phyloP scores from a whole-genome alignment of 495 filamentous ascomycete species.

The Talaromyces adpressus region DNA sequence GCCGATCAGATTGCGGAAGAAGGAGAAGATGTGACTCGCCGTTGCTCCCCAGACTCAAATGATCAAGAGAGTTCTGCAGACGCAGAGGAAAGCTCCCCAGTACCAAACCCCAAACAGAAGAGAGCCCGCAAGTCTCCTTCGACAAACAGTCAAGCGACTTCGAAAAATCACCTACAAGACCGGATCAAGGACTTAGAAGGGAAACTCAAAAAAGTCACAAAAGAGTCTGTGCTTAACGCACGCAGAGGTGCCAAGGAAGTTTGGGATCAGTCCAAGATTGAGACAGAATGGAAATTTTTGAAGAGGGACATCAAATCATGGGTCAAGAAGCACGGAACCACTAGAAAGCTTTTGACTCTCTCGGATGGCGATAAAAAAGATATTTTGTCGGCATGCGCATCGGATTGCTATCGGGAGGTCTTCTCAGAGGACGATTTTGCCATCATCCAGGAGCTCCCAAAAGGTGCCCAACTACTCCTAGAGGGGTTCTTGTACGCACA shows the following conservation, averaged over 20 bases:
- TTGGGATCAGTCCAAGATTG: not conserved
- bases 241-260: not conserved
- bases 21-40: not conserved
- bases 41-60: not conserved
- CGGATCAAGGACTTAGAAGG: not conserved
- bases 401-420: not conserved
- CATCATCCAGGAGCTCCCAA: not conserved
- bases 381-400: not conserved
- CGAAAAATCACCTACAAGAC: not conserved
- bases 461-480: not conserved
- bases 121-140: not conserved
- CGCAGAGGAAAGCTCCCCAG: not conserved
- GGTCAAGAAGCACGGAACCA: not conserved
- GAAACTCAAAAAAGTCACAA: not conserved
- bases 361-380: not conserved
- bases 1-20: not conserved
- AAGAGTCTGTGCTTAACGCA: not conserved
- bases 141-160: not conserved
- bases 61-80: not conserved
- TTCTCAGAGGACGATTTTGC: not conserved
- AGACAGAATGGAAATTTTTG: not conserved
- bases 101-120: not conserved
- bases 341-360: not conserved
- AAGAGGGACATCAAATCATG: not conserved
- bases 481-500: not conserved